Evolutionary conservation across 2,329 filamentous ascomycete species (phyloP).

Genomic region (Xylaria digitata): DNA sequence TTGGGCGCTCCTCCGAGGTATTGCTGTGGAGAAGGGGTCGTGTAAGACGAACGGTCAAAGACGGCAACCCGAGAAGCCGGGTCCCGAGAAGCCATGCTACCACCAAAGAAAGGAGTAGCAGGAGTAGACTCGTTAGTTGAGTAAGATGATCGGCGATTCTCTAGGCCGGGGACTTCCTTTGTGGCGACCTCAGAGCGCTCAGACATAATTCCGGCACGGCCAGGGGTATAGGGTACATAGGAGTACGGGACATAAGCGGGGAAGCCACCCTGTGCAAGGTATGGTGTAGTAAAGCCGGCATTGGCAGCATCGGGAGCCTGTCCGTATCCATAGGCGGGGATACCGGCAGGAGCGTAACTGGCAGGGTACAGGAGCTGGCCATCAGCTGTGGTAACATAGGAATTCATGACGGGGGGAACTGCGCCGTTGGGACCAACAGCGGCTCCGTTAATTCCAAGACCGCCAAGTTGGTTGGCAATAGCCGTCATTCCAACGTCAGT

Average conservation of each 20-base stretch:
- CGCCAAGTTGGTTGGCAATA: conserved; percentile 49
- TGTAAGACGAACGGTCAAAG: conserved; percentile 73
- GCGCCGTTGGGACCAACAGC: conserved; percentile 41
- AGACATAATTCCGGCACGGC: conserved; percentile 58
- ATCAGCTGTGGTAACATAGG: conserved; percentile 49
- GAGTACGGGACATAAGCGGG: conserved; percentile 52
- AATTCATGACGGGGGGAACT: conserved; percentile 48
- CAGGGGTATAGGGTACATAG: conserved; percentile 64
- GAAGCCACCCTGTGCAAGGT: conserved; percentile 54
- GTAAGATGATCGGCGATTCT: conserved; percentile 75
- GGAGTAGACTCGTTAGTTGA: conserved; percentile 75
- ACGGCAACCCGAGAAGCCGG: conserved; percentile 68
- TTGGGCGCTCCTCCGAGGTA: conserved; percentile 55
- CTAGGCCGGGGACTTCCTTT: conserved; percentile 69
- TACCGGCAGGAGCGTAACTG: conserved; percentile 40
- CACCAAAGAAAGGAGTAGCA: conserved; percentile 73
- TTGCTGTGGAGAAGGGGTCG: conserved; percentile 74
- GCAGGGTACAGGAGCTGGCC: conserved; percentile 49
- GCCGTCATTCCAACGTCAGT: conserved; percentile 46
- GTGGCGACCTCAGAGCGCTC: conserved; percentile 61
- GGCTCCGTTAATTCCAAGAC: conserved; percentile 50
- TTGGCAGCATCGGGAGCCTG: conserved; percentile 42
- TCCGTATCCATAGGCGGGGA: conserved; percentile 45
- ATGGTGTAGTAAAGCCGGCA: conserved; percentile 49
- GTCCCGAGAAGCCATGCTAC: conserved; percentile 67